Evolutionary conservation across 1,139 yeast genomes (phyloP).

Genomic region (Scheffersomyces cryptocercus): DNA sequence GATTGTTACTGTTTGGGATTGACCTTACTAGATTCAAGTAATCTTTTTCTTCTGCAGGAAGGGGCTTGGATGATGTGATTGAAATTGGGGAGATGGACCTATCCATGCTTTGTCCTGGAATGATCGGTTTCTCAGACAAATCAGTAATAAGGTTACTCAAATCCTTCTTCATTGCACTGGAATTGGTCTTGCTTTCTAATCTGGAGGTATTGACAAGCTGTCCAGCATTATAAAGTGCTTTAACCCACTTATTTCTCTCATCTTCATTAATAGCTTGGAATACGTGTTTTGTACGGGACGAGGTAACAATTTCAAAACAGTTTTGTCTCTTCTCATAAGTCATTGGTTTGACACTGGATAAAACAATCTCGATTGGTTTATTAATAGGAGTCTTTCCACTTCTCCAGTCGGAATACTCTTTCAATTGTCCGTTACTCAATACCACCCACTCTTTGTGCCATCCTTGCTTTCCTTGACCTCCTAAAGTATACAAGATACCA

Average conservation of each 20-base stretch:
- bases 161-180: background rate
- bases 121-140: constrained; percentile 15
- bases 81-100: constrained; percentile 37
- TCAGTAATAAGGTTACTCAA: constrained; percentile 10
- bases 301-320: constrained; percentile 79
- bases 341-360: constrained; percentile 64
- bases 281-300: constrained; percentile 65
- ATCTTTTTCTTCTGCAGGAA: constrained; percentile 21
- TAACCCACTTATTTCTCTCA: constrained; percentile 73
- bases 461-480: constrained; percentile 74
- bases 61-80: constrained; percentile 25
- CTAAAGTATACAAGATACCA: constrained; percentile 67
- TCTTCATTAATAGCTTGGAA: constrained; percentile 76
- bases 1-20: constrained; percentile 55
- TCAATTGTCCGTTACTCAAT: constrained; percentile 62
- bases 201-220: constrained; percentile 36
- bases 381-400: constrained; percentile 64
- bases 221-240: constrained; percentile 54
- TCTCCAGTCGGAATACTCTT: constrained; percentile 83
- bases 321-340: constrained; percentile 48
- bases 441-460: constrained; percentile 96
- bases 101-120: constrained; percentile 20
- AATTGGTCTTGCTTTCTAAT: constrained; percentile 10
- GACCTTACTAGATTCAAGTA: constrained; percentile 46
- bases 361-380: constrained; percentile 71